Evolutionary conservation across 768 basidiomycete genomes (phyloP).

Genomic region (Tubosaeta sp.): DNA sequence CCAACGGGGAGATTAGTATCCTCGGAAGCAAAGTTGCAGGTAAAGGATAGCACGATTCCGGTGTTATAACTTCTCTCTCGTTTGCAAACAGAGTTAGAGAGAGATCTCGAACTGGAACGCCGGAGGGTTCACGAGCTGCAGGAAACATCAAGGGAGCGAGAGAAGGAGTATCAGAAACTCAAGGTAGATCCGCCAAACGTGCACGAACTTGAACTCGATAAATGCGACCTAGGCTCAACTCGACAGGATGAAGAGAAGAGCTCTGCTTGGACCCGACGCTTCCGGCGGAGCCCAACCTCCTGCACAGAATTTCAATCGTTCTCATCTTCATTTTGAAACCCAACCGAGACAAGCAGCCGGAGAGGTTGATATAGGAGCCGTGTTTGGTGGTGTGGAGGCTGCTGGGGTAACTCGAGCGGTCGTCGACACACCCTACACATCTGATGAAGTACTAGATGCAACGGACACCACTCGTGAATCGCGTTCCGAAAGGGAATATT

Average conservation of each 20-base stretch:
- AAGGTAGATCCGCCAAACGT: constrained; percentile 44
- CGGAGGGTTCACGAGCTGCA: constrained; percentile 71
- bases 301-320: constrained; percentile 12
- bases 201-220: background rate
- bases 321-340: constrained; percentile 17
- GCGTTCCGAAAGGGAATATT: constrained; percentile 33
- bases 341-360: constrained; percentile 16
- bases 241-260: constrained; percentile 80
- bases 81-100: constrained; percentile 57
- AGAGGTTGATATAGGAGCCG: constrained; percentile 46
- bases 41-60: constrained; percentile 21
- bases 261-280: constrained; percentile 52
- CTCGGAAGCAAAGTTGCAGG: constrained; percentile 66
- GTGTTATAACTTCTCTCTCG: constrained; percentile 1
- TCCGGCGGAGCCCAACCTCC: constrained; percentile 14
- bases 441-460: constrained; percentile 49
- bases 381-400: constrained; percentile 64
- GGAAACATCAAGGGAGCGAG: constrained; percentile 68
- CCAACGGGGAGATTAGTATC: constrained; percentile 72
- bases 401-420: constrained; percentile 43
- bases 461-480: constrained; percentile 60
- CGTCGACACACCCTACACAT: background rate
- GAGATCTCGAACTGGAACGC: constrained; percentile 76
- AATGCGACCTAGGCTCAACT: constrained; percentile 52
- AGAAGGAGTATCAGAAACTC: constrained; percentile 84